phyloP scores from a whole-genome alignment of 2,329 filamentous ascomycete genomes.

The Aspergillus proliferans region DNA sequence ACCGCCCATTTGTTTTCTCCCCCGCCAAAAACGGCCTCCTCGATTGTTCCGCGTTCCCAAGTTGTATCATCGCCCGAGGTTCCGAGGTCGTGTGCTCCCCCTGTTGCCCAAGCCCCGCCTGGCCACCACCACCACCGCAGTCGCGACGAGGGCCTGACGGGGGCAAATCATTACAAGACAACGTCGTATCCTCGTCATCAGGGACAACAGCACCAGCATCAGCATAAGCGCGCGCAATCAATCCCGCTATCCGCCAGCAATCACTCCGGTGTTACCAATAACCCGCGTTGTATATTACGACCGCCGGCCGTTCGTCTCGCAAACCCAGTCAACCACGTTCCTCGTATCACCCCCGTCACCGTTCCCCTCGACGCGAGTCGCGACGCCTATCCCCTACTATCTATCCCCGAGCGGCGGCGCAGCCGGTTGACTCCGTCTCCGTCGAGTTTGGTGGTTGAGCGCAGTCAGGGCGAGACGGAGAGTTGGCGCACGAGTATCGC shows the following conservation, averaged over 20 bases:
- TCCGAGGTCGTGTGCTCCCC: constrained; percentile 20
- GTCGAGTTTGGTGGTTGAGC: constrained; percentile 44
- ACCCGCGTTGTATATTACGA: constrained; percentile 15
- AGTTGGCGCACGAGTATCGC: constrained; percentile 48
- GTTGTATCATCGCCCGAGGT: constrained; percentile 34
- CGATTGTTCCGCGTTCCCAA: constrained; percentile 12
- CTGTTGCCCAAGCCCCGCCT: constrained; percentile 6
- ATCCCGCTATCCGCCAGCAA: neutral
- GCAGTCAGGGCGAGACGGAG: constrained; percentile 41
- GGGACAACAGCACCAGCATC: too few relatives aligned
- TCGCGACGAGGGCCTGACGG: neutral
- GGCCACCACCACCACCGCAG: constrained; percentile 11
- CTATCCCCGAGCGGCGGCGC: constrained; percentile 51
- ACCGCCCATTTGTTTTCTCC: constrained; percentile 3
- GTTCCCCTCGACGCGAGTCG: constrained; percentile 33
- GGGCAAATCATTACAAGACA: neutral
- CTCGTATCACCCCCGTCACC: constrained; percentile 46
- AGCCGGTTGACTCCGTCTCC: constrained; percentile 46
- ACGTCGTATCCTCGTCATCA: neutral
- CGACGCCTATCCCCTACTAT: constrained; percentile 52
- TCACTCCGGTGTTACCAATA: neutral
- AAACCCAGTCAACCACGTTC: constrained; percentile 58
- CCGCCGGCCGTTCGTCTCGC: constrained; percentile 49
- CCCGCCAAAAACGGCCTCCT: constrained; percentile 23
- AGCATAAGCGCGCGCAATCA: neutral